Evolutionary conservation across 768 basidiomycete species (phyloP), one percentile per base, ranked within the genome.

Genomic region (Calocybe cyanea): DNA sequence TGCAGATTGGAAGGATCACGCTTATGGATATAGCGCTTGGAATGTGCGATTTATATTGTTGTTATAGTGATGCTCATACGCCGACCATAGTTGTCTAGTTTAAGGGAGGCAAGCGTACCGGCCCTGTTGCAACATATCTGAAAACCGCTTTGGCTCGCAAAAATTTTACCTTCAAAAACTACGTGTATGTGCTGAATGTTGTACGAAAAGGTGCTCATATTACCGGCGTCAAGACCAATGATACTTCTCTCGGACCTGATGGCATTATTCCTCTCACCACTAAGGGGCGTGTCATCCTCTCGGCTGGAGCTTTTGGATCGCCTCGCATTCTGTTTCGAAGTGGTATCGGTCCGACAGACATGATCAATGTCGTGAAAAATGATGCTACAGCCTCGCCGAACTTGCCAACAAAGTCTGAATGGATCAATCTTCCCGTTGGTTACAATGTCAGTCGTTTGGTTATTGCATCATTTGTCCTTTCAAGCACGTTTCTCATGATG

Each of bases 391-490:
- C 76, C 7, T 71, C 67, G 1, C 61, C 70, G 28, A 63, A 68
- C 35, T 63, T 83, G 10, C 81, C 80, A 9, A 67, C 76, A 9
- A 55, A 67, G 45, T 54, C 58, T 5, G 58, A 77, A 43, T 83
- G 69, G 67, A 81, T 83, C 59, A 65, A 81, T 58, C 65, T 82
- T 21, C 81, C 80, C 1, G 80, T 82, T 38, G 81, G 81, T 6
- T 59, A 70, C 43, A 75, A 75, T 45, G 73, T 73, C 35, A 43
- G 64, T 50, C n/a, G 5, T 7, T 23, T 18, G 18, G 17, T 18
- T 31, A 3, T 17, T 17, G 14, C 6, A 10, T 5, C 25, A 5
- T 28, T 28, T 28, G 25, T 5, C 25, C 11, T n/a, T n/a, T 13
- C 30, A 23, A 24, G 2, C 21, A 21, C 17, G 18, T 13, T 19